Evolutionary conservation across 352 stramenopile species (phyloP).

Genomic region (Phytophthora pini): DNA sequence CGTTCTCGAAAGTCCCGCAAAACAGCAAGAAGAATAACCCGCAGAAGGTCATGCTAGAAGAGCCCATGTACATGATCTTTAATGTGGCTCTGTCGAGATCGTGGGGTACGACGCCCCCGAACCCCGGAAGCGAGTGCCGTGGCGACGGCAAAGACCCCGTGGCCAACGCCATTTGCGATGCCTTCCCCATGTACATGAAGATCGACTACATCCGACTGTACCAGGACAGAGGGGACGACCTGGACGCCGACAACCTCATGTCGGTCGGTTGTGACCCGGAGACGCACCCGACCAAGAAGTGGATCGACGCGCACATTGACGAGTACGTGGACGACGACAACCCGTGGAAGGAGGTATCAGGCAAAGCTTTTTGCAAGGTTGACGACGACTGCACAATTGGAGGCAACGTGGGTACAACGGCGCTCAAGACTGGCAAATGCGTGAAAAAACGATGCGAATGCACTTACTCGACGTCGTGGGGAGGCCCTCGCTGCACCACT

Average conservation of each 20-base stretch:
- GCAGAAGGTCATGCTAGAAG: constrained; percentile 62
- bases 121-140: constrained; percentile 46
- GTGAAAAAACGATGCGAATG: constrained; percentile 56
- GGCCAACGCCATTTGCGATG: constrained; percentile 74
- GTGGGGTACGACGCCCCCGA: constrained; percentile 56
- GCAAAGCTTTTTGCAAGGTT: constrained; percentile 44
- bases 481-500: constrained; percentile 65
- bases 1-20: constrained; percentile 53
- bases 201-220: constrained; percentile 90
- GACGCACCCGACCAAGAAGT: constrained; percentile 70
- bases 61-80: constrained; percentile 74
- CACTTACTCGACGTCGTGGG: constrained; percentile 53
- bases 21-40: constrained; percentile 52
- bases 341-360: constrained; percentile 45
- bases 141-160: constrained; percentile 55
- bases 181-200: constrained; percentile 87
- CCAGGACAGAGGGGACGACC: constrained; percentile 48
- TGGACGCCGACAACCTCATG: constrained; percentile 58
- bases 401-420: constrained; percentile 40
- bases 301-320: constrained; percentile 73
- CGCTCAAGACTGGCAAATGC: constrained; percentile 52
- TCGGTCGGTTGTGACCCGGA: constrained; percentile 62
- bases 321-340: constrained; percentile 71
- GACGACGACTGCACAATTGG: constrained; percentile 59
- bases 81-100: constrained; percentile 62